Evolutionary conservation across 768 basidiomycete genomes (phyloP), one percentile per base, ranked within the genome.

Genomic region (Omphalotus guepiniiformis): DNA sequence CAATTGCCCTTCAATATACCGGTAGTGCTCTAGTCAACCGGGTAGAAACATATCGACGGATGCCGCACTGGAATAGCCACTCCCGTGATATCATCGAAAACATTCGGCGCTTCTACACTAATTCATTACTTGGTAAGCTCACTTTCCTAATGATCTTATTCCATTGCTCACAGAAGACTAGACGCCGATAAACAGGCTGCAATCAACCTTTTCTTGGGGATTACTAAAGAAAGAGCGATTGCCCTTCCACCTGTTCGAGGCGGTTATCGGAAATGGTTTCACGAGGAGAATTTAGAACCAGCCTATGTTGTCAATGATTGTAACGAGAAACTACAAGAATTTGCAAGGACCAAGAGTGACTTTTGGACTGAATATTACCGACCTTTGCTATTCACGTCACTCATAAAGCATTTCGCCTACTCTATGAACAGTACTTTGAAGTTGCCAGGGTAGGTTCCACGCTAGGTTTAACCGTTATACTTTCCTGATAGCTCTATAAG

Each of bases 181-280:
- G 95, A 99, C 60, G 92, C 90, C 5, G 96, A 97, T 68, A 98
- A 97, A 63, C 96, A 99, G 66, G 77, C 87, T 7, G 94, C 95
- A 5, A 99, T 97, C 62, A 93, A 99, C 65, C 77, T 97, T n/a
- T 98, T 98, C 65, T 81, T 98, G 3, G 90, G 93, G 29, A 76
- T 91, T 3, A 73, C 80, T 46, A 75, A 74, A 28, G 74, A 79
- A 47, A 72, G 74, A n/a, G 72, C 74, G 1, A 72, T 72, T 28
- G 62, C 67, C 2, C 73, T 71, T 9, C 69, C 76, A 1, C 72
- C 73, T 2, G 72, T 77, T 2, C 77, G 88, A 1, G 76, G 83
- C 1, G 83, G 84, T 8, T 97, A 98, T 62, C 81, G 79, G 55
- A 73, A 85, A 42, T 97, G 95, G 95, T 97, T 79, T 65, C 72